Evolutionary conservation across 2,329 filamentous ascomycete species (phyloP).

Genomic region (Microsporum audouinii): DNA sequence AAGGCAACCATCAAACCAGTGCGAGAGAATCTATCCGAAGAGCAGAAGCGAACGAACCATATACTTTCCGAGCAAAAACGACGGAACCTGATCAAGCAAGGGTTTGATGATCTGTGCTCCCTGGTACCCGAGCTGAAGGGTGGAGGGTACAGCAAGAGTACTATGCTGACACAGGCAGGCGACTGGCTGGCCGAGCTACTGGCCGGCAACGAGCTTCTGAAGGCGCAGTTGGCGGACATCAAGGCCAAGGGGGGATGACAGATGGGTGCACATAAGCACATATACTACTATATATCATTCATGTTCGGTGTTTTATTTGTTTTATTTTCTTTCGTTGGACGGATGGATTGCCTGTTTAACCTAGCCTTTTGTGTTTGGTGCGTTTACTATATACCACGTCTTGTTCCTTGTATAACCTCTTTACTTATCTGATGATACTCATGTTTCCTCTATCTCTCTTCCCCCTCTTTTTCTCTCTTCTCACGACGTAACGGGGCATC

Average conservation of each 20-base stretch:
- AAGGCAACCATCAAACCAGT: constrained; percentile 19
- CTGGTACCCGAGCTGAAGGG: constrained; percentile 64
- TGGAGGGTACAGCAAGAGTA: constrained; percentile 73
- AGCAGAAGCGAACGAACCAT: constrained; percentile 75
- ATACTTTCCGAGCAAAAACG: constrained; percentile 82
- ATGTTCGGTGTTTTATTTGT: not conserved
- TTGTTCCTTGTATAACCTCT: not conserved
- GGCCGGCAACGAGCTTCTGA: constrained; percentile 53
- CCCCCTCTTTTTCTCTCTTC: not conserved
- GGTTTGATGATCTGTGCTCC: constrained; percentile 67
- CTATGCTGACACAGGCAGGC: constrained; percentile 61
- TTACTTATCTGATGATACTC: not conserved
- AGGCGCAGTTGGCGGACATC: constrained; percentile 42
- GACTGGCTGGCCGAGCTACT: constrained; percentile 67
- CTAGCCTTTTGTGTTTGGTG: not conserved
- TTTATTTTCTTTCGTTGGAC: not conserved
- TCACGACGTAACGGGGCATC: not conserved
- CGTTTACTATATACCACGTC: not conserved
- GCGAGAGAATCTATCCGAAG: constrained; percentile 57
- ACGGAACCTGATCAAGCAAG: constrained; percentile 66
- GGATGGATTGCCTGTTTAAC: not conserved
- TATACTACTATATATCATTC: not conserved
- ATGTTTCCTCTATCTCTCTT: not conserved
- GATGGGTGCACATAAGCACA: not conserved
- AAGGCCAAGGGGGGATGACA: constrained; percentile 17